A percentile compares a stretch with the other conserved stretches of the same genome.
phyloP scores from a whole-genome alignment of 1,139 yeast genomes.

The Blastobotrys malaysiensis region DNA sequence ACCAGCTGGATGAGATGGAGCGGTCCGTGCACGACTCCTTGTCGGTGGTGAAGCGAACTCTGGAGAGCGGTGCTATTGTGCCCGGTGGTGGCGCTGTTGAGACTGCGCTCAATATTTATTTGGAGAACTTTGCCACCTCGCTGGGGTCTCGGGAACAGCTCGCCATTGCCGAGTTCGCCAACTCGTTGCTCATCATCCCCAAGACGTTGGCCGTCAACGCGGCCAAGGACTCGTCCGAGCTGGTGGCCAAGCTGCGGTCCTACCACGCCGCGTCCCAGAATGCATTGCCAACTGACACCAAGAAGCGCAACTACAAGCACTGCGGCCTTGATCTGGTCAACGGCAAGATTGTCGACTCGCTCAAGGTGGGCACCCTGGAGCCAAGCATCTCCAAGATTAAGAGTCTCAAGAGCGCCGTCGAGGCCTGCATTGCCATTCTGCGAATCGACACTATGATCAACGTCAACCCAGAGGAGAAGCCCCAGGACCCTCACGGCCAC shows the following conservation, averaged over 20 bases:
- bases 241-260: slow-evolving; percentile 90
- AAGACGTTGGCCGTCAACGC: slow-evolving; percentile 97
- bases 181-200: slow-evolving; percentile 84
- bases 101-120: slow-evolving; percentile 86
- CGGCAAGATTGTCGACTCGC: slow-evolving; percentile 88
- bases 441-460: slow-evolving; percentile 98
- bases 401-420: slow-evolving; percentile 90
- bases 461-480: slow-evolving; percentile 92
- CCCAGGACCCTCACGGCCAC: slow-evolving; percentile 54
- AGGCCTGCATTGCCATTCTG: slow-evolving; percentile 95
- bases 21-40: slow-evolving; percentile 92
- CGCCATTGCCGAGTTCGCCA: slow-evolving; percentile 97
- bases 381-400: slow-evolving; percentile 92
- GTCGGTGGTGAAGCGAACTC: slow-evolving; percentile 90
- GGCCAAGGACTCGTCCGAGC: slow-evolving; percentile 92
- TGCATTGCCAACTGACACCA: slow-evolving; percentile 73
- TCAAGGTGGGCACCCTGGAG: slow-evolving; percentile 82
- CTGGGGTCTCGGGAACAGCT: slow-evolving; percentile 97
- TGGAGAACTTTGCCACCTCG: slow-evolving; percentile 96
- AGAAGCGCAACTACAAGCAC: slow-evolving; percentile 79
- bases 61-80: slow-evolving; percentile 90
- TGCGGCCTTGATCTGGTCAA: slow-evolving; percentile 88
- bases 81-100: slow-evolving; percentile 99
- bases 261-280: slow-evolving; percentile 94
- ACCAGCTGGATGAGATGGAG: slow-evolving; percentile 96